Conservation (phyloP, 306 rosid genomes). For the Astragalus membranaceus region DNA sequence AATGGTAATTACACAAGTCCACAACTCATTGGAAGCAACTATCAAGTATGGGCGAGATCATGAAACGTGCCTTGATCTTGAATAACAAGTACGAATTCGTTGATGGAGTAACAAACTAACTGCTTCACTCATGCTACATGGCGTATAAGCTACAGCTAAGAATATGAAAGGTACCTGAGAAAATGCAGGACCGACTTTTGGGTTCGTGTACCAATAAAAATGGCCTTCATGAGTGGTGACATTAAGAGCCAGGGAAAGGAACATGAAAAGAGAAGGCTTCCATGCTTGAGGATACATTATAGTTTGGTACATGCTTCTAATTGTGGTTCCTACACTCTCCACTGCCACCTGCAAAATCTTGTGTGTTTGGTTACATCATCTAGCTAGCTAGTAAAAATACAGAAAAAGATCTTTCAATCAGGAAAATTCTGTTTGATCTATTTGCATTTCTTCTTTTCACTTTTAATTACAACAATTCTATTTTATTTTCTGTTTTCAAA, state of each 20-base stretch:
- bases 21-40: too few relatives aligned
- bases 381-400: neutral
- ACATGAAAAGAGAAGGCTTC: conserved; percentile 70
- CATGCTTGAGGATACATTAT: conserved; percentile 66
- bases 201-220: conserved; percentile 79
- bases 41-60: too few relatives aligned
- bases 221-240: conserved; percentile 68
- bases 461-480: too few relatives aligned
- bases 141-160: too few relatives aligned
- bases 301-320: conserved; percentile 47
- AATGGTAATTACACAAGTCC: too few relatives aligned
- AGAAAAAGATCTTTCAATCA: neutral
- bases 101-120: too few relatives aligned
- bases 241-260: conserved; percentile 51
- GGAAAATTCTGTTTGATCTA: neutral
- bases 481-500: neutral
- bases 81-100: too few relatives aligned
- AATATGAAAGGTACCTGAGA: conserved; percentile 47
- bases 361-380: neutral
- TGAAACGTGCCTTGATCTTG: too few relatives aligned
- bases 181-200: conserved; percentile 76
- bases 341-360: conserved; percentile 25
- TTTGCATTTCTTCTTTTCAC: neutral
- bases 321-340: conserved; percentile 33
- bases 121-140: too few relatives aligned